phyloP scores from a whole-genome alignment of 805 yeast genomes.

The Wickerhamiella sorbophila region DNA sequence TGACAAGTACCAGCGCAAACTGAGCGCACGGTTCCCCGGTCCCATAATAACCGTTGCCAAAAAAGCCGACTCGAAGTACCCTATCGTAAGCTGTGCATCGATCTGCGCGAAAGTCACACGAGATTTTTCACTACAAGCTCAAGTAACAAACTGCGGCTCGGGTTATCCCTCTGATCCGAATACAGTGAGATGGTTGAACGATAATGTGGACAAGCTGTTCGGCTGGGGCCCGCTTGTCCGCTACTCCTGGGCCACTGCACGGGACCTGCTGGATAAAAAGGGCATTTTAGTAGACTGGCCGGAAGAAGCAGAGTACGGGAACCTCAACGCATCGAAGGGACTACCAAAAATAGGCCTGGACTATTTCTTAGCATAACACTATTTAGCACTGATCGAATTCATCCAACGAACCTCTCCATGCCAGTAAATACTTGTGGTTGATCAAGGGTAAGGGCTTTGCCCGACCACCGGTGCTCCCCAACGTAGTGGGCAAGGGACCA shows the following conservation, averaged over 20 bases:
- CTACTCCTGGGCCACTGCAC: slow-evolving; percentile 90
- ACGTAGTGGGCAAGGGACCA: neutral
- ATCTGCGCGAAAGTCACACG: slow-evolving; percentile 94
- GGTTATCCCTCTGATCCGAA: slow-evolving; percentile 93
- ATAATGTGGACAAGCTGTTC: slow-evolving; percentile 50
- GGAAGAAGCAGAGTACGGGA: slow-evolving; percentile 25
- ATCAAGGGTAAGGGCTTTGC: neutral
- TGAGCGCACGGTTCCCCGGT: slow-evolving; percentile 52
- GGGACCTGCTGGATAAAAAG: slow-evolving; percentile 46
- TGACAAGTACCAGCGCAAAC: slow-evolving; percentile 58
- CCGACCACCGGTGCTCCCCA: neutral
- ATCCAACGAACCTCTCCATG: no score
- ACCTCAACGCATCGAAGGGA: slow-evolving; percentile 1
- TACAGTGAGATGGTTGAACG: slow-evolving; percentile 62
- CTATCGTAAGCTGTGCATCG: slow-evolving; percentile 88
- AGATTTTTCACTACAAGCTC: slow-evolving; percentile 40
- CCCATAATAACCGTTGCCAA: slow-evolving; percentile 71
- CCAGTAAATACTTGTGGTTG: neutral
- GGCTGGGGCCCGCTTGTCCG: slow-evolving; percentile 76
- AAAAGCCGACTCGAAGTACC: slow-evolving; percentile 86
- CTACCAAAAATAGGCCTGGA: neutral
- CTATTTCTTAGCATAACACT: neutral
- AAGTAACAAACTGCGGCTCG: slow-evolving; percentile 48
- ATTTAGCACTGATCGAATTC: neutral
- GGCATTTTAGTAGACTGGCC: slow-evolving; percentile 51